Base-by-base conservation (phyloP, 352 stramenopile genomes). In the Pythium rishiriense region DNA sequence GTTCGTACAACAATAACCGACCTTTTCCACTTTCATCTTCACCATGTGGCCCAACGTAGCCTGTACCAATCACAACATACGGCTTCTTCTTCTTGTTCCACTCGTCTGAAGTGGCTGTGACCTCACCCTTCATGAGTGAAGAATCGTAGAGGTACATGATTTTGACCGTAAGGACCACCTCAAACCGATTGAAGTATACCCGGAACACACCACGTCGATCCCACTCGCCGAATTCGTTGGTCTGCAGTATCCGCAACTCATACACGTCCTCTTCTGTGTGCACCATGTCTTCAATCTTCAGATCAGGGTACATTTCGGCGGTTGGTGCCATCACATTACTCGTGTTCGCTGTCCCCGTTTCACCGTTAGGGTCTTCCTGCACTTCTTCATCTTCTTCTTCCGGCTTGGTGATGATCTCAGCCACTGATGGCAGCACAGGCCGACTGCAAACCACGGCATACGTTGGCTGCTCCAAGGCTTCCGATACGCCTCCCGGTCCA, bases 111-210 rank as follows among this genome's bases (percentile, higher is more conserved):
- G 62, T 74, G 22, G 85, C 88, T 15, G 74, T 74, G 19, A 91
- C 75, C 25, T 93, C 81, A 19, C 87, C 78, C 25, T 87, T 87
- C 72, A 95, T 78, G 6, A 93, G 63, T 14, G 87, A 89, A 21
- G 83, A 90, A 64, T 95, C 87, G 50, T 88, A 92, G 14, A 95
- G 56, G 29, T 95, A 94, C 85, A 95, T 93, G 48, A 95, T 69
- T 49, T 92, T 87, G 31, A 95, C 70, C 24, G 78, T 92, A n/a
- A 95, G 58, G 17, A 95, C 85, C 19, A 94, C 83, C 64, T 95
- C 87, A 55, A 88, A 90, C 4, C 87, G 78, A 50, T 95, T 86
- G 74, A 95, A 94, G 55, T 89, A 80, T 35, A 94, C 79, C 21
- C 81, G 83, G 55, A 95, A 95, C 26, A 95, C 87, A 17, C 87